These are phyloP conservation scores for Aphanomyces astaci DNA, from an alignment of 352 stramenopile species.

Conservation along the genomic window DNA sequence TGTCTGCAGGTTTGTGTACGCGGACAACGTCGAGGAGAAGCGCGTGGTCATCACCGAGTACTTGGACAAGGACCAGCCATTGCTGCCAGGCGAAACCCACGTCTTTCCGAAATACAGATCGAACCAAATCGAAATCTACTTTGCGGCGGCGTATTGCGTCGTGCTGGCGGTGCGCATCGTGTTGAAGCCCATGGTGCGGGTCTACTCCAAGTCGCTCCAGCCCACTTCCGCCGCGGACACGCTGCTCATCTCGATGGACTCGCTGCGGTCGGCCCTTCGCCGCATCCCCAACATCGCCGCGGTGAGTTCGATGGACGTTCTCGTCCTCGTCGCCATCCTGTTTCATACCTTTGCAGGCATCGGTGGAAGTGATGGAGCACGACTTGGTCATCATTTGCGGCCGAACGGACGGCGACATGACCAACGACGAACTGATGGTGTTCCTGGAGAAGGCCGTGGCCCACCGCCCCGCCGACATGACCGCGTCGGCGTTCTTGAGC, in stretches of 20 bases:
- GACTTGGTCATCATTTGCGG: conserved; percentile 83
- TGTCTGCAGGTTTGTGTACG: background rate
- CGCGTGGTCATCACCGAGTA: background rate
- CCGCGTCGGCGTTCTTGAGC: conserved; percentile 69
- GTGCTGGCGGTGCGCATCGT: conserved; percentile 64
- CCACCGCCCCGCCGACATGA: conserved; percentile 63
- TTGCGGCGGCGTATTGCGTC: conserved; percentile 61
- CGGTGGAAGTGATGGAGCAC: conserved; percentile 87
- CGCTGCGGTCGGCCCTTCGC: conserved; percentile 60
- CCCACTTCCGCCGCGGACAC: conserved; percentile 78
- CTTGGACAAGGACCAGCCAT: background rate
- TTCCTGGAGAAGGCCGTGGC: conserved; percentile 72
- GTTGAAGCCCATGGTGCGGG: conserved; percentile 66
- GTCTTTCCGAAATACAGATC: background rate
- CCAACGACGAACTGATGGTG: conserved; percentile 75
- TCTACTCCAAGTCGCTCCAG: conserved; percentile 80
- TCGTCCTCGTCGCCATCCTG: background rate
- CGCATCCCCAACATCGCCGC: conserved; percentile 77
- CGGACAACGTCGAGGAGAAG: background rate
- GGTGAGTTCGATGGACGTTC: conserved; percentile 24
- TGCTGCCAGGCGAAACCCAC: background rate
- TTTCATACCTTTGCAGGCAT: background rate
- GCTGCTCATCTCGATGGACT: conserved; percentile 82
- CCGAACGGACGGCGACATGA: conserved; percentile 79
- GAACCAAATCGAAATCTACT: conserved; percentile 42